Evolutionary conservation across 495 filamentous ascomycete genomes (phyloP), one percentile per base, ranked within the genome.

Genomic region (Thermothielavioides terrestris): DNA sequence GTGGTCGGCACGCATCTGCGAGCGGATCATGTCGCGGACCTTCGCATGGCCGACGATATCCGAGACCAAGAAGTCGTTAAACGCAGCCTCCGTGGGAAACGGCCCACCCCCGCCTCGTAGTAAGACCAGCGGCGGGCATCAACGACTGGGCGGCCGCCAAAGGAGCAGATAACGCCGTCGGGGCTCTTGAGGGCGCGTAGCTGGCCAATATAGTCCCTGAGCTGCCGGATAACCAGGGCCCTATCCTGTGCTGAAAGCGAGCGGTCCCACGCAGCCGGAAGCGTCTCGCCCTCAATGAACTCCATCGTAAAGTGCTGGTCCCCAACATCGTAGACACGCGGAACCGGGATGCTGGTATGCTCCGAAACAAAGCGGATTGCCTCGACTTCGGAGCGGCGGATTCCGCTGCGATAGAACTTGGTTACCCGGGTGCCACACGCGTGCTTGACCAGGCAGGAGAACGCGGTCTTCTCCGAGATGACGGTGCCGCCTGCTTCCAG

Each of bases 161-260:
- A 45, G n/a, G 42, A 34, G 42, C 41, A 34, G 28, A 45, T 45
- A 18, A 25, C 1, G 31, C 43, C 43, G 31, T 46, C 42, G 2
- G 42, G 42, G 42, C 42, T 35, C 18, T 45, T 45, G 18, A 45
- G 20, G 10, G 28, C 42, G 11, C 42, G 42, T 6, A 45, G 28
- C 28, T 45, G 42, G 20, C 12, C 21, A 11, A 45, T 12, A 8
- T 43, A 43, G 8, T 20, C 41, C 23, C 27, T 5, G 3, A 43
- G 26, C 41, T 43, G 41, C 8, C 27, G 27, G 17, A 2, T 6
- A 26, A 43, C 26, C 15, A 32, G 26, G 14, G 27, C 15, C 26
- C 15, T 14, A 4, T 43, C 41, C 17, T 20, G 26, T 8, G 3
- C 41, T 17, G 25, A 43, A 8, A 43, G 15, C 4, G 6, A 31